A percentile compares a stretch with the other conserved stretches of the same genome.
Evolutionary conservation across 805 yeast genomes (phyloP).

Genomic region (Starmerella riodocensis): DNA sequence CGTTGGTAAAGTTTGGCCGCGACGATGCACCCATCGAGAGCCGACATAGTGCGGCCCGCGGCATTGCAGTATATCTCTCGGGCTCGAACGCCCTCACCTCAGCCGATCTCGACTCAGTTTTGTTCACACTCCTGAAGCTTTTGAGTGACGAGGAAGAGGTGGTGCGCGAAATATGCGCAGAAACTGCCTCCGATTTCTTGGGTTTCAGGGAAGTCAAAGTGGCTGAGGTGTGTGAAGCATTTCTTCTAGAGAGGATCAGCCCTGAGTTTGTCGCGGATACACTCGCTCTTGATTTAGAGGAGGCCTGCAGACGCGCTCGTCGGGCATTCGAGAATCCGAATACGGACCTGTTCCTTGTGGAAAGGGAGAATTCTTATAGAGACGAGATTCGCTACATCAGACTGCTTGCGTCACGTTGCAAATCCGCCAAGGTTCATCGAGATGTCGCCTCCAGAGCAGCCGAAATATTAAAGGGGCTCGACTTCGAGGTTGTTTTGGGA

Average conservation of each 20-base stretch:
- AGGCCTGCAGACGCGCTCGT: slow-evolving; percentile 18
- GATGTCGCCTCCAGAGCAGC: not conserved
- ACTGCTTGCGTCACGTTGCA: slow-evolving; percentile 1
- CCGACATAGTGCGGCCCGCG: slow-evolving; percentile 35
- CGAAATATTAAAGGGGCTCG: slow-evolving; percentile 1
- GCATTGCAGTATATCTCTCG: slow-evolving; percentile 30
- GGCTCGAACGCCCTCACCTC: no score
- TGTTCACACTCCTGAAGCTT: slow-evolving; percentile 16
- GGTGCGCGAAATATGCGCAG: slow-evolving; percentile 39
- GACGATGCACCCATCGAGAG: slow-evolving; percentile 37
- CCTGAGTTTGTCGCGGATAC: slow-evolving; percentile 5
- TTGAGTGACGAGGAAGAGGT: slow-evolving; percentile 53
- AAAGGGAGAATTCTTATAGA: slow-evolving; percentile 53
- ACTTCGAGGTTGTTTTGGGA: slow-evolving; percentile 6
- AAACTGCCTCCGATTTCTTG: slow-evolving; percentile 29
- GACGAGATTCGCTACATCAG: slow-evolving; percentile 31
- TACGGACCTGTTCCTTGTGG: slow-evolving; percentile 46
- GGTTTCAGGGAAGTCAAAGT: slow-evolving; percentile 4
- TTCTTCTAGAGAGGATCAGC: slow-evolving; percentile 5
- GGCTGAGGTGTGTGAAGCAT: slow-evolving; percentile 13
- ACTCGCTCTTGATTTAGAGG: slow-evolving; percentile 9
- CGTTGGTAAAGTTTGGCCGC: slow-evolving; percentile 25
- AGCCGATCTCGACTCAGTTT: no score
- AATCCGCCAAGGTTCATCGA: not conserved
- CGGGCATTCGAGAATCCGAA: slow-evolving; percentile 19